phyloP scores from a whole-genome alignment of 179 eudicot genomes.

The Gypsophila paniculata region DNA sequence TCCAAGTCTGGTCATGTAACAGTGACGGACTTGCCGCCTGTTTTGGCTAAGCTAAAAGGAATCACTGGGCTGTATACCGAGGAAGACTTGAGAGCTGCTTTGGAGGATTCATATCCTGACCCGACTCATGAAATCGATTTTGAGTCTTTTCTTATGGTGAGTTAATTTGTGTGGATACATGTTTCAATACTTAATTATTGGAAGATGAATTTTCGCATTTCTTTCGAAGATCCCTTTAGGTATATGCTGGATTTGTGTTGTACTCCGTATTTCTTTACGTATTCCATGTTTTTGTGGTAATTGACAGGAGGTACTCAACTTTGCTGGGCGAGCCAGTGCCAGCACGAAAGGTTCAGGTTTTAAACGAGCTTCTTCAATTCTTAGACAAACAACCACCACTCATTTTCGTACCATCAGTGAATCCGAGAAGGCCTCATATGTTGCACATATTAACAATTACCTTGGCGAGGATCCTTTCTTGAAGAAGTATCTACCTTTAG shows the following conservation, averaged over 20 bases:
- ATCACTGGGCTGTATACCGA: constrained; percentile 47
- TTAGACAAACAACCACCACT: constrained; percentile 67
- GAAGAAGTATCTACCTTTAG: constrained; percentile 62
- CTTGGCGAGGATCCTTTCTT: constrained; percentile 65
- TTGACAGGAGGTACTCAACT: constrained; percentile 50
- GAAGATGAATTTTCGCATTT: constrained; percentile 3
- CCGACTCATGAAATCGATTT: constrained; percentile 59
- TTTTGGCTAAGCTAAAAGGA: constrained; percentile 51
- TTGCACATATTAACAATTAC: constrained; percentile 61
- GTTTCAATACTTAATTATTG: background rate
- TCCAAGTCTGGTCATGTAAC: constrained; percentile 44
- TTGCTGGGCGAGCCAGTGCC: constrained; percentile 58
- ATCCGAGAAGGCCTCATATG: constrained; percentile 71
- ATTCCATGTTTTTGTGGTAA: constrained; percentile 3
- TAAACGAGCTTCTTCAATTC: constrained; percentile 57
- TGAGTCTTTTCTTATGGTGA: constrained; percentile 78
- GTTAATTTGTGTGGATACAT: constrained; percentile 21
- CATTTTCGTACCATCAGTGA: constrained; percentile 66
- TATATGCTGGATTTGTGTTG: background rate
- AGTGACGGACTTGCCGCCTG: constrained; percentile 62
- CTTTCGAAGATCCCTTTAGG: background rate
- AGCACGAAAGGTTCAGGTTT: constrained; percentile 43
- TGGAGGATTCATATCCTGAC: constrained; percentile 60
- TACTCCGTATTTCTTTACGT: background rate
- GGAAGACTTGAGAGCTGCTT: constrained; percentile 51